A percentile compares a stretch with the other conserved stretches of the same genome.
phyloP scores from a whole-genome alignment of 345 rosid species.

The Kernera saxatilis region DNA sequence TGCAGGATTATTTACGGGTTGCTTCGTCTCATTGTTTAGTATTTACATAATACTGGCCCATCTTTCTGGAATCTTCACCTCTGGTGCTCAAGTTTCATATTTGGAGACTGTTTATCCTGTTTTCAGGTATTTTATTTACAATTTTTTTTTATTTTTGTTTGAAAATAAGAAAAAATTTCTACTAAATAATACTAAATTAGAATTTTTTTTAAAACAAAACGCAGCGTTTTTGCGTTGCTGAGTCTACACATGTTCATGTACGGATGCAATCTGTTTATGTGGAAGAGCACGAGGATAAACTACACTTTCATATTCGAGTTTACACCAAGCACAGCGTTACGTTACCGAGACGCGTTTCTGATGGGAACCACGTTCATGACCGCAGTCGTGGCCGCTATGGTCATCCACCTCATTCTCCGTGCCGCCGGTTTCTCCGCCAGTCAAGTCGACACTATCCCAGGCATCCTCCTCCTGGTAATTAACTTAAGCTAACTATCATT shows the following conservation, averaged over 20 bases:
- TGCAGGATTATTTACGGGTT: slow-evolving; percentile 89
- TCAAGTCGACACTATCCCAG: slow-evolving; percentile 80
- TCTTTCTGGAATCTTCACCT: slow-evolving; percentile 60
- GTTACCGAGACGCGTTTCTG: slow-evolving; percentile 82
- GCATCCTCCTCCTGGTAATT: slow-evolving; percentile 63
- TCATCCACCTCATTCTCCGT: slow-evolving; percentile 69
- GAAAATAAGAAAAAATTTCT: neutral
- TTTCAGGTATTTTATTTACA: slow-evolving; percentile 60
- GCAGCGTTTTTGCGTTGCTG: slow-evolving; percentile 81
- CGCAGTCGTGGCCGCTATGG: slow-evolving; percentile 78
- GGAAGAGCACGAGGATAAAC: slow-evolving; percentile 83
- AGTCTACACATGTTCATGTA: slow-evolving; percentile 93
- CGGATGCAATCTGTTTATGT: slow-evolving; percentile 85
- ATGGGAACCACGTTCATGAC: slow-evolving; percentile 91
- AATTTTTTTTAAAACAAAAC: neutral
- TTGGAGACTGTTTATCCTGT: slow-evolving; percentile 87
- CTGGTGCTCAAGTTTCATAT: slow-evolving; percentile 43
- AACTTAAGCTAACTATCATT: neutral
- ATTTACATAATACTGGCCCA: slow-evolving; percentile 79
- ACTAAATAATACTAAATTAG: too few species aligned
- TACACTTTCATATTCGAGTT: slow-evolving; percentile 83
- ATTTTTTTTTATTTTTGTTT: neutral
- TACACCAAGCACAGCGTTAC: slow-evolving; percentile 64
- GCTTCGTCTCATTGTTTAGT: slow-evolving; percentile 71
- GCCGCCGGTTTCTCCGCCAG: slow-evolving; percentile 46